Conservation (phyloP, 225 moss, liverwort and hornwort species). For the Climacium dendroides region DNA sequence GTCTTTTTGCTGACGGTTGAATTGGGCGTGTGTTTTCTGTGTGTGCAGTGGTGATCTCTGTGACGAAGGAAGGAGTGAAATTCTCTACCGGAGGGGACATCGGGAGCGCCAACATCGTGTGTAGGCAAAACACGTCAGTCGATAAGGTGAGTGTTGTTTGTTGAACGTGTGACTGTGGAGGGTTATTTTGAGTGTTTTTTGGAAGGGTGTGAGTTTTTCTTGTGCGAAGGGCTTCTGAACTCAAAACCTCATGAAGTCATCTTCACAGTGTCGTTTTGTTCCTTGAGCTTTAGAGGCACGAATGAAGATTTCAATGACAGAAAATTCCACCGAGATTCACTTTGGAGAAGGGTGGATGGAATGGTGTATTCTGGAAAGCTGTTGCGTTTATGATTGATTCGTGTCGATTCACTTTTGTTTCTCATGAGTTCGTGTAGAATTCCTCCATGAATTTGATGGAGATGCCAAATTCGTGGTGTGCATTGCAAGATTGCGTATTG, state of each 20-base stretch:
- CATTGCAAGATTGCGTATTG: background rate
- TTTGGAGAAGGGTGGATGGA: background rate
- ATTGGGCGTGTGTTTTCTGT: background rate
- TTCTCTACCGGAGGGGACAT: conserved; percentile 90
- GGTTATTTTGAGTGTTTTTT: background rate
- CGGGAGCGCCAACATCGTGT: conserved; percentile 82
- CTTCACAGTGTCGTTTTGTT: too few relatives aligned
- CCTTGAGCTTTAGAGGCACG: too few relatives aligned
- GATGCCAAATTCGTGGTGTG: too few relatives aligned
- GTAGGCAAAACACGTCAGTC: conserved; percentile 79
- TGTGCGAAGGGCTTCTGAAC: too few relatives aligned
- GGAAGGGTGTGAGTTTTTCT: background rate
- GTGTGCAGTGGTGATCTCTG: conserved; percentile 73
- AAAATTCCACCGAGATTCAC: background rate
- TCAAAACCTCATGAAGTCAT: background rate
- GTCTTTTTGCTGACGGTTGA: background rate
- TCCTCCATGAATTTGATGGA: background rate
- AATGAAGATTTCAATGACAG: too few relatives aligned
- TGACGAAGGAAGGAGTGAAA: conserved; percentile 93
- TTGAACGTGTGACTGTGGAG: background rate
- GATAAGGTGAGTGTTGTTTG: conserved; percentile 37
- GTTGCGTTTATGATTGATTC: too few relatives aligned
- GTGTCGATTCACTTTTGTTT: too few relatives aligned
- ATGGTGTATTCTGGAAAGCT: background rate
- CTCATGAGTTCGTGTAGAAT: too few relatives aligned